A percentile compares a stretch with the other conserved stretches of the same genome.
Evolutionary conservation across 208 protist genomes (phyloP).

Genomic region (Novymonas esmeraldas): DNA sequence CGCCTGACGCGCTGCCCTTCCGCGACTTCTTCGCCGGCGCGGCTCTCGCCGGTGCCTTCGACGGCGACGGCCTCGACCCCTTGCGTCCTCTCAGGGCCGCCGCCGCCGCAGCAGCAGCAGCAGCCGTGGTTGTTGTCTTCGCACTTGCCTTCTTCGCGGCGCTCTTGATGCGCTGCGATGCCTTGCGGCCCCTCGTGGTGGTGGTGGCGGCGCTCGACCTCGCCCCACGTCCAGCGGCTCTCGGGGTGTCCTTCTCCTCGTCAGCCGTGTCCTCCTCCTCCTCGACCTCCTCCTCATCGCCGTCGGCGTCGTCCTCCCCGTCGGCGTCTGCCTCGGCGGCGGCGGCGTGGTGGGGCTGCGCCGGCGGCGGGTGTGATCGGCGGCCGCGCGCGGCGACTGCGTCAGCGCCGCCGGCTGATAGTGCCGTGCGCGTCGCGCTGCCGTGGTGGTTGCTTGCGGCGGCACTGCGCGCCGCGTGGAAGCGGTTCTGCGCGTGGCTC

Average conservation of each 20-base stretch:
- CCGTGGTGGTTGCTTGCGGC: not conserved
- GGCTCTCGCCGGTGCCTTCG: not conserved
- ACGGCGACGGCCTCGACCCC: not conserved
- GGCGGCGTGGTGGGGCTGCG: not conserved
- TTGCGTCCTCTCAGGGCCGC: not conserved
- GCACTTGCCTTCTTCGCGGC: slow-evolving; percentile 1
- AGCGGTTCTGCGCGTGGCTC: slow-evolving; percentile 17
- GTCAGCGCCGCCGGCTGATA: not conserved
- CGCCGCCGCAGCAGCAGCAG: not conserved
- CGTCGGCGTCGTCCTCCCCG: not conserved
- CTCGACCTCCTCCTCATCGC: not conserved
- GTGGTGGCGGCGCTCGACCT: not conserved
- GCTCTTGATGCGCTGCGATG: slow-evolving; percentile 5
- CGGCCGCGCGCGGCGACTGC: not conserved
- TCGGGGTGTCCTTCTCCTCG: not conserved
- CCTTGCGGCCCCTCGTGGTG: not conserved
- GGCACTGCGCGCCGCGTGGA: slow-evolving; percentile 9
- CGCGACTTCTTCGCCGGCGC: not conserved
- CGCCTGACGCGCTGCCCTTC: not conserved
- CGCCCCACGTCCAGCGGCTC: not conserved
- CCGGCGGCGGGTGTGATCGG: not conserved
- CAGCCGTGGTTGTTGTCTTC: too few relatives aligned
- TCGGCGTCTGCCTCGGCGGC: slow-evolving; percentile 2
- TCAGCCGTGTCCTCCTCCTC: not conserved
- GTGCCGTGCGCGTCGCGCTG: not conserved